Base-by-base conservation (phyloP, 305 asterid genomes). In the Stenogyne calaminthoides region DNA sequence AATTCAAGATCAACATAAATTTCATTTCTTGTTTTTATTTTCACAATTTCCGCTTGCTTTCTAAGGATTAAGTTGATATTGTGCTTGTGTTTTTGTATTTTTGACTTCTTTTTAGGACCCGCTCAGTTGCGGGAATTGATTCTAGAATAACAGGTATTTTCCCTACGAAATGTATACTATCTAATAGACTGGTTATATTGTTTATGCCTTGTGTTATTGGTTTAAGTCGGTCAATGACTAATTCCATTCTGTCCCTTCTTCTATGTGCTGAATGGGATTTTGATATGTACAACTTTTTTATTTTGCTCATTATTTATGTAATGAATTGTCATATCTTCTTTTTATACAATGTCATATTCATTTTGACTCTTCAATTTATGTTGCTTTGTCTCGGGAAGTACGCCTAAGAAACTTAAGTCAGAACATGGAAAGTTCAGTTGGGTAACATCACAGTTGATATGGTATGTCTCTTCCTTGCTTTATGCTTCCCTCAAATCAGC, bases 371-470 rank as follows among this genome's bases (percentile, higher is more conserved):
- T 16, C 65, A 64, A 11, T 55, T 34, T 42, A 47, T 75, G 29
- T 70, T 60, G 54, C 71, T 80, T 39, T 64, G 44, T 77, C 49
- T 27, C 86, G 89, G 97, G 97, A 91, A n/a, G n/a, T n/a, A 70
- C 92, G 97, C 68, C 84, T 91, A 91, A 91, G 77, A 89, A 88
- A 72, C 69, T 89, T 58, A 91, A 84, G 85, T 88, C 91, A 36
- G 92, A 91, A 72, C 81, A 91, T 85, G 96, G 94, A 91, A 91
- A 70, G 92, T 91, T 82, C 92, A 86, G 65, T 79, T 91, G 80
- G 94, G 97, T 60, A 91, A 91, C 78, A 91, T 91, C 74, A 91
- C 97, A 51, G 88, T 91, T 78, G 97, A 91, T 82, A 91, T 91
- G 97, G 97, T 91, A 81, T 65, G 29, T 76, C 58, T 52, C 44